Percentiles rank a stretch among this genome's conserved stretches.
These are phyloP conservation scores for Tripidium arundinaceum DNA, from an alignment of 202 grass and related monocot genomes.

Conservation along the genomic window DNA sequence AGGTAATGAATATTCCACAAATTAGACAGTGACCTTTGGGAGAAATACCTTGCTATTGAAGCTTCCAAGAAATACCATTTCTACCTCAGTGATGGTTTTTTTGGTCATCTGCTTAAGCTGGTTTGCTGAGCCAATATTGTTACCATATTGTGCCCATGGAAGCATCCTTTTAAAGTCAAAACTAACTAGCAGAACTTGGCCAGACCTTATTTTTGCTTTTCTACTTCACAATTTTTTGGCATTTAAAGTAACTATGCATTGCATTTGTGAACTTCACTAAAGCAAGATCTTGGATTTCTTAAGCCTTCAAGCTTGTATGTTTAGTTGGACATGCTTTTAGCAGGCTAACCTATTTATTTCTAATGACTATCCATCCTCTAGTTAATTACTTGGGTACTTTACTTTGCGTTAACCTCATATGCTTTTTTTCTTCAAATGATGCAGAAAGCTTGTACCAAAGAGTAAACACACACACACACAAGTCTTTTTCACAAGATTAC, in stretches of 20 bases:
- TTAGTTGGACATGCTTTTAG: background rate
- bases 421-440: background rate
- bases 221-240: background rate
- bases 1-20: constrained; percentile 46
- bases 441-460: background rate
- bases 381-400: background rate
- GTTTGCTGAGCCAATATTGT: background rate
- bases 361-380: background rate
- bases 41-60: background rate
- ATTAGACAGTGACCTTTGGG: background rate
- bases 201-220: background rate
- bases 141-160: background rate
- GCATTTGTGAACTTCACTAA: background rate
- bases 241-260: background rate
- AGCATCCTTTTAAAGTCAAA: background rate
- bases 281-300: background rate
- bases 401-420: background rate
- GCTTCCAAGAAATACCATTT: background rate
- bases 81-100: background rate
- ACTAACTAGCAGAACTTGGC: background rate
- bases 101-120: constrained; percentile 1
- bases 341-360: background rate
- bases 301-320: background rate
- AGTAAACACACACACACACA: background rate
- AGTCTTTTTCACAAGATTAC: too few relatives aligned